Evolutionary conservation across 208 protist genomes (phyloP).

Genomic region (Jaenimonas drosophilae): DNA sequence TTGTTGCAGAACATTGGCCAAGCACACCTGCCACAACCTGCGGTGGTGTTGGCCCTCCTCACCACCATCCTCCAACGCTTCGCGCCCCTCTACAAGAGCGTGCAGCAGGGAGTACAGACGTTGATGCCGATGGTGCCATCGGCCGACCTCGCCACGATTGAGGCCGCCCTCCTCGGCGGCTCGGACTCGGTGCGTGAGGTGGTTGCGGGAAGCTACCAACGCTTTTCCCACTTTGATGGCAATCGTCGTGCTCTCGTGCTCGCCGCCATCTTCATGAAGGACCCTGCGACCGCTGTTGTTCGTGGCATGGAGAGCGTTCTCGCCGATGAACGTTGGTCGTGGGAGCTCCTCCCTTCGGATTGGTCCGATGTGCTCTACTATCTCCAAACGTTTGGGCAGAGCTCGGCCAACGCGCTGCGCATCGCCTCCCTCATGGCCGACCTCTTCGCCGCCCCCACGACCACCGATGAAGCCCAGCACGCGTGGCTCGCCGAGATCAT

Average conservation of each 20-base stretch:
- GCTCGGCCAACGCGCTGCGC: conserved; percentile 39
- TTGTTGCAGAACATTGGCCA: conserved; percentile 77
- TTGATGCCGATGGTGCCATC: conserved; percentile 71
- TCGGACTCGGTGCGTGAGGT: conserved; percentile 70
- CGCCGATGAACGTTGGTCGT: conserved; percentile 22
- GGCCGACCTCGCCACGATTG: conserved; percentile 38
- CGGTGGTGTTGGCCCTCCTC: conserved; percentile 58
- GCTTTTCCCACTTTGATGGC: conserved; percentile 66
- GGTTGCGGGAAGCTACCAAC: conserved; percentile 44
- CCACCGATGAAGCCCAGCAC: conserved; percentile 39
- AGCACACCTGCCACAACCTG: conserved; percentile 47
- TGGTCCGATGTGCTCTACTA: conserved; percentile 81
- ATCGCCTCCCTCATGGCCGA: conserved; percentile 45
- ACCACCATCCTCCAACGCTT: conserved; percentile 68
- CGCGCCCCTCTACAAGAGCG: conserved; percentile 67
- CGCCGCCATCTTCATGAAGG: conserved; percentile 41
- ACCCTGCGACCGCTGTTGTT: conserved; percentile 26
- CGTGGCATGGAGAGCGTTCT: conserved; percentile 25
- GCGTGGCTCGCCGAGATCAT: conserved; percentile 50
- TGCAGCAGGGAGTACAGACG: conserved; percentile 70
- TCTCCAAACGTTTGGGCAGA: conserved; percentile 49
- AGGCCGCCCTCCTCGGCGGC: conserved; percentile 49
- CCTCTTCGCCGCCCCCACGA: conserved; percentile 39
- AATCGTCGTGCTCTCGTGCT: conserved; percentile 75
- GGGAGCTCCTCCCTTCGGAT: conserved; percentile 42